phyloP scores from a whole-genome alignment of 257 asterid species.

The Verbascum thapsus region DNA sequence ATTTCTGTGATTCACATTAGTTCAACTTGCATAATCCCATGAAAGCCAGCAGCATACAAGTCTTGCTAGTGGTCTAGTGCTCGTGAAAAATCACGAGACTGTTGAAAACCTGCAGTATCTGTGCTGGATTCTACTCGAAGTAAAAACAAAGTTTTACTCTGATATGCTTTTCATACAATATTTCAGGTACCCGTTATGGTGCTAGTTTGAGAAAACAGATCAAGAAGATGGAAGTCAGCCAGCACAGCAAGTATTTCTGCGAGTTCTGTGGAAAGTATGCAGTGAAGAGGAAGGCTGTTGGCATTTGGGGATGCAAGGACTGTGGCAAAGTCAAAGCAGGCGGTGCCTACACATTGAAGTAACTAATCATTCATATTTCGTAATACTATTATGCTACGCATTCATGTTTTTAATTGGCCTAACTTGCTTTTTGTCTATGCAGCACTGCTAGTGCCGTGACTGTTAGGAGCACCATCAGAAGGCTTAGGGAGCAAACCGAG shows the following conservation, averaged over 20 bases:
- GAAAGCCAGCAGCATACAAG: too few relatives aligned
- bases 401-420: not conserved
- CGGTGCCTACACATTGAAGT: slow-evolving; percentile 71
- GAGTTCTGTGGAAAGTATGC: slow-evolving; percentile 76
- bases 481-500: slow-evolving; percentile 72
- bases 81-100: too few relatives aligned
- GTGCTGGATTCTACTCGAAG: too few relatives aligned
- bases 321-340: slow-evolving; percentile 74
- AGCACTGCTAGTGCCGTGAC: slow-evolving; percentile 77
- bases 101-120: too few relatives aligned
- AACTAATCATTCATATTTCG: not conserved
- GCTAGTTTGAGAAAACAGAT: slow-evolving; percentile 76
- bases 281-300: slow-evolving; percentile 68
- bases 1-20: too few relatives aligned
- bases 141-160: too few relatives aligned
- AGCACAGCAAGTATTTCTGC: slow-evolving; percentile 67
- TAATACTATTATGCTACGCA: not conserved
- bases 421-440: slow-evolving; percentile 18
- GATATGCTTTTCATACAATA: not conserved
- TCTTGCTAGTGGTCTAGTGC: too few relatives aligned
- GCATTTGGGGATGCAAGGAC: slow-evolving; percentile 75
- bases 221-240: slow-evolving; percentile 67
- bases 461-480: slow-evolving; percentile 68
- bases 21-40: too few relatives aligned
- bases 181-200: slow-evolving; percentile 68